Conservation (phyloP, 2,329 filamentous ascomycete genomes). For the Aphanocladium album region DNA sequence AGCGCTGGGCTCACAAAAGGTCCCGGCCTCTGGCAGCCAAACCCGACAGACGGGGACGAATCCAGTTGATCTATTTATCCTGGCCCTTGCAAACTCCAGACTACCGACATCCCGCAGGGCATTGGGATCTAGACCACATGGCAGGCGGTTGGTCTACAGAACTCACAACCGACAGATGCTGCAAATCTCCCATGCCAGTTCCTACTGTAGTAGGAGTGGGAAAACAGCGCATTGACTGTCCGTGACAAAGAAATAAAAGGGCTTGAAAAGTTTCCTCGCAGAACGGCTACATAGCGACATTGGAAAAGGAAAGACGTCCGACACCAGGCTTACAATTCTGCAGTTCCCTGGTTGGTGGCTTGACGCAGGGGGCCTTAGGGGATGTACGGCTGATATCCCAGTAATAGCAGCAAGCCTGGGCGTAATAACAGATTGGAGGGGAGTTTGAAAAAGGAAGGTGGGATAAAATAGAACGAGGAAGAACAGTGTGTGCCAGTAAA, state of each 20-base stretch:
- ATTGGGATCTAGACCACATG: background rate
- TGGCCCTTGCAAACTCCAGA: background rate
- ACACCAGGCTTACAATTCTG: background rate
- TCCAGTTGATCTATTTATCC: background rate
- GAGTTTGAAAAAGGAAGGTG: background rate
- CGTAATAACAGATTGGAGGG: background rate
- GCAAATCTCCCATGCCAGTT: too few relatives aligned
- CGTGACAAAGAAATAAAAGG: background rate
- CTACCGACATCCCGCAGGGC: background rate
- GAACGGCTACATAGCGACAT: background rate
- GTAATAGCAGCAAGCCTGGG: background rate
- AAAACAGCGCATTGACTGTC: background rate
- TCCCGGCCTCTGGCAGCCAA: background rate
- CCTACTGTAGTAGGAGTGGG: too few relatives aligned
- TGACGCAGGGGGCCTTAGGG: slow-evolving; percentile 10
- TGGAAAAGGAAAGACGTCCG: background rate
- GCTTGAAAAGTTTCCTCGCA: background rate
- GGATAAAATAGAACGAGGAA: background rate
- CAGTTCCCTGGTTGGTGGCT: background rate
- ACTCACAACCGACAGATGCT: background rate
- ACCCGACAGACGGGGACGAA: background rate
- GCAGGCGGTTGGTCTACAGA: background rate
- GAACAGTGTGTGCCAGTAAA: background rate
- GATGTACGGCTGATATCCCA: background rate
- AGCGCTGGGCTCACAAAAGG: background rate